A percentile compares a stretch with the other conserved stretches of the same genome.
phyloP scores from a whole-genome alignment of 257 asterid species.

The Lycium barbarum region DNA sequence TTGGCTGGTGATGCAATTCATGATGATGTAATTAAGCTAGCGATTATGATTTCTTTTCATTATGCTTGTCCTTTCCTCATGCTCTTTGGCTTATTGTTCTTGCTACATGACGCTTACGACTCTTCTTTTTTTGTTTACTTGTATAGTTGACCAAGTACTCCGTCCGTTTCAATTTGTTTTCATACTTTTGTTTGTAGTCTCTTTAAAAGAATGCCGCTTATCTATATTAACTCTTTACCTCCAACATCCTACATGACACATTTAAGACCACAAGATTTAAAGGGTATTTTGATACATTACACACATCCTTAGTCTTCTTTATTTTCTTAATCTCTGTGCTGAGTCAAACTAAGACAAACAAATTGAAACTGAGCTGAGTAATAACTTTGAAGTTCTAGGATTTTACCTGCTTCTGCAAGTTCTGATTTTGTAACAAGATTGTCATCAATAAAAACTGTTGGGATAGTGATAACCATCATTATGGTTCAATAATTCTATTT shows the following conservation, averaged over 20 bases:
- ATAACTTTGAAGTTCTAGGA: not conserved
- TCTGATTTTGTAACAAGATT: not conserved
- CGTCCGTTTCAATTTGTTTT: no score
- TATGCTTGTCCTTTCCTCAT: not conserved
- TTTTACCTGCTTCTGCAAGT: not conserved
- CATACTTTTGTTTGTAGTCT: no score
- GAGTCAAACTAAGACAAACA: no score
- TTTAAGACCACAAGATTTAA: no score
- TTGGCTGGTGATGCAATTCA: not conserved
- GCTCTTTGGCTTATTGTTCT: not conserved
- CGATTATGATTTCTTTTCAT: not conserved
- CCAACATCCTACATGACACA: no score
- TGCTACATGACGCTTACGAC: not conserved
- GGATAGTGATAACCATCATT: not conserved
- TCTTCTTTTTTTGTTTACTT: not conserved
- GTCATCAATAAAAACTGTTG: not conserved
- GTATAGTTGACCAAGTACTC: not conserved
- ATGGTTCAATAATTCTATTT: slow-evolving; percentile 13
- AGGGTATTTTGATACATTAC: no score
- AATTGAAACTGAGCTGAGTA: no score
- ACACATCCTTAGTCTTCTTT: no score
- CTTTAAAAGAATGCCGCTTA: no score
- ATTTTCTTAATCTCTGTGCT: no score
- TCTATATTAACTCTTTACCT: no score
- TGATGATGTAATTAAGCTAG: not conserved